Percentiles rank a stretch among this genome's conserved stretches.
phyloP scores from a whole-genome alignment of 1,139 yeast species.

The Schwanniomyces etchellsii region DNA sequence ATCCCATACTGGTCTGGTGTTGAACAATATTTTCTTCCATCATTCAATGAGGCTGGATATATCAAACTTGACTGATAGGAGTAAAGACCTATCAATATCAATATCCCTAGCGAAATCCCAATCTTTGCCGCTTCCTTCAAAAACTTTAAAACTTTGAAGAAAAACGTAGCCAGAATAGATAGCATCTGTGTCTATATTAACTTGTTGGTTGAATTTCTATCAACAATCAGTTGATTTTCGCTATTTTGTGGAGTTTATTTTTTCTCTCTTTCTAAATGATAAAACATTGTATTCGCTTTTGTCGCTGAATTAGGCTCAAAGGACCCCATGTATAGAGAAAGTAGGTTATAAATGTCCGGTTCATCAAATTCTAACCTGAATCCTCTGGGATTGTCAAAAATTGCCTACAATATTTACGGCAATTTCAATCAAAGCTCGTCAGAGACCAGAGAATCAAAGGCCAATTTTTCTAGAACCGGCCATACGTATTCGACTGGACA shows the following conservation, averaged over 20 bases:
- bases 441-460: neutral
- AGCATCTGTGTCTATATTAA: no score
- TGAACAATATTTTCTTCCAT: constrained; percentile 69
- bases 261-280: no score
- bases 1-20: constrained; percentile 71
- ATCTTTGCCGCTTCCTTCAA: constrained; percentile 11
- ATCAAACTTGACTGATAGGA: constrained; percentile 63
- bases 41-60: constrained; percentile 79
- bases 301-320: no score
- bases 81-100: constrained; percentile 54
- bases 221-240: no score
- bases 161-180: neutral
- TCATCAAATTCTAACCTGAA: no score
- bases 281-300: no score
- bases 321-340: no score
- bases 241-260: no score
- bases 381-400: constrained; percentile 1
- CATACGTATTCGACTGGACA: neutral
- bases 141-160: neutral
- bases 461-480: neutral
- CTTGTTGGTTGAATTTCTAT: no score
- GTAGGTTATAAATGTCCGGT: no score
- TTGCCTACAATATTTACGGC: constrained; percentile 1
- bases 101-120: constrained; percentile 30
- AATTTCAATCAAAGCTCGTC: neutral